phyloP scores from a whole-genome alignment of 176 grass and related monocot genomes.

The Paspalum notatum region DNA sequence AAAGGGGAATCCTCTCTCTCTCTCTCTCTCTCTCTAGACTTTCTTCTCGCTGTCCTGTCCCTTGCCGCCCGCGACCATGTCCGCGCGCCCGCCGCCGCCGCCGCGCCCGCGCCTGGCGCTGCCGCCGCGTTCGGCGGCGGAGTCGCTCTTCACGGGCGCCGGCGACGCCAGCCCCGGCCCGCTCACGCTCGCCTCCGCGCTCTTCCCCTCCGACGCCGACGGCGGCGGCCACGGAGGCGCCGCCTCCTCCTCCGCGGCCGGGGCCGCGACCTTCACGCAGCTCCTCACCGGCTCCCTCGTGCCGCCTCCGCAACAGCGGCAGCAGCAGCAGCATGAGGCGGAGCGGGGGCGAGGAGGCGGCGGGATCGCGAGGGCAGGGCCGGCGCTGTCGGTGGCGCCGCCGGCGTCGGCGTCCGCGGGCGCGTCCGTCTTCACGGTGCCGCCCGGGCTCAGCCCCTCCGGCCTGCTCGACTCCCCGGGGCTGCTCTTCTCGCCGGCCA shows the following conservation, averaged over 20 bases:
- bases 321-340: constrained; percentile 22
- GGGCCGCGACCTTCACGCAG: constrained; percentile 69
- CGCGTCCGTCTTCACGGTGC: constrained; percentile 61
- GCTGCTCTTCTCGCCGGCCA: constrained; percentile 62
- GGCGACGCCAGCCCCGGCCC: constrained; percentile 81
- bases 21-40: background rate
- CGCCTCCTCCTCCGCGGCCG: background rate
- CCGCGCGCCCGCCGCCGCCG: constrained; percentile 64
- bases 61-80: constrained; percentile 39
- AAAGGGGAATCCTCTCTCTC: background rate
- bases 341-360: constrained; percentile 38
- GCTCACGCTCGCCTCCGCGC: constrained; percentile 83
- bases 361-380: constrained; percentile 40
- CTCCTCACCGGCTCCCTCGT: constrained; percentile 63
- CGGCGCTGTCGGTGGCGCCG: constrained; percentile 43
- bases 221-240: constrained; percentile 21
- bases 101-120: constrained; percentile 71
- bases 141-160: constrained; percentile 63
- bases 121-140: constrained; percentile 61
- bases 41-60: background rate
- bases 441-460: constrained; percentile 73
- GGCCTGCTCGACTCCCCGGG: constrained; percentile 73
- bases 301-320: constrained; percentile 24
- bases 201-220: constrained; percentile 64
- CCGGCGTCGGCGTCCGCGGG: constrained; percentile 3